These are phyloP conservation scores for Dryas integrifolia DNA, from an alignment of 331 rosid genomes.

Conservation along the genomic window DNA sequence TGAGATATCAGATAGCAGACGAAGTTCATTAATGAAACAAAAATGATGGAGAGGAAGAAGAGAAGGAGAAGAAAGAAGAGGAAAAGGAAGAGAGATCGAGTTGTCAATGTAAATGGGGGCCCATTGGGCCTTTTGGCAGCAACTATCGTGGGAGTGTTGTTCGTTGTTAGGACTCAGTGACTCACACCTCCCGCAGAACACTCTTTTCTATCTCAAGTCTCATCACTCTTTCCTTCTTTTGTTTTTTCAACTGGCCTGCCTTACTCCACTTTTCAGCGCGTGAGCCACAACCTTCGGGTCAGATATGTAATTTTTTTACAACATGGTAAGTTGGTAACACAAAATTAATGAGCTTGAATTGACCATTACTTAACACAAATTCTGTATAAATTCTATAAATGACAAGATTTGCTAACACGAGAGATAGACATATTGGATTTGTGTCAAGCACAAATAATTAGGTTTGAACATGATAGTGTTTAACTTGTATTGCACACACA, in stretches of 20 bases:
- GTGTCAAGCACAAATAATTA: no score
- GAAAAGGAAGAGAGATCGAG: constrained; percentile 8
- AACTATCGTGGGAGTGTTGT: constrained; percentile 54
- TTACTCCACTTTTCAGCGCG: constrained; percentile 31
- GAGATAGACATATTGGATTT: no score
- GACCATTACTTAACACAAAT: no score
- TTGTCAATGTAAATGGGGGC: constrained; percentile 16
- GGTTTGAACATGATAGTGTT: no score
- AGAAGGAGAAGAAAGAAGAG: background rate
- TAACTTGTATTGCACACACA: no score
- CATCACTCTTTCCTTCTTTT: constrained; percentile 32
- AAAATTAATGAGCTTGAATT: no score
- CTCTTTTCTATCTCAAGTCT: constrained; percentile 52
- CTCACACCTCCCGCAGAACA: constrained; percentile 16
- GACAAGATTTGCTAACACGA: no score
- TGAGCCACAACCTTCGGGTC: background rate
- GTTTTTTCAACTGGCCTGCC: background rate
- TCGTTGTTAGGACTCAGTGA: constrained; percentile 46
- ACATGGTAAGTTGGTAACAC: no score
- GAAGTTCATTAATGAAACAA: background rate
- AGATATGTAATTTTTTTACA: no score
- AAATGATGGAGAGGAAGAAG: background rate
- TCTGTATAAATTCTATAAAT: no score
- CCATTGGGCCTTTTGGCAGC: constrained; percentile 36
- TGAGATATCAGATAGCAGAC: constrained; percentile 13